Evolutionary conservation across 169 alveolate genomes (phyloP).

Genomic region (Babesia gibsoni): DNA sequence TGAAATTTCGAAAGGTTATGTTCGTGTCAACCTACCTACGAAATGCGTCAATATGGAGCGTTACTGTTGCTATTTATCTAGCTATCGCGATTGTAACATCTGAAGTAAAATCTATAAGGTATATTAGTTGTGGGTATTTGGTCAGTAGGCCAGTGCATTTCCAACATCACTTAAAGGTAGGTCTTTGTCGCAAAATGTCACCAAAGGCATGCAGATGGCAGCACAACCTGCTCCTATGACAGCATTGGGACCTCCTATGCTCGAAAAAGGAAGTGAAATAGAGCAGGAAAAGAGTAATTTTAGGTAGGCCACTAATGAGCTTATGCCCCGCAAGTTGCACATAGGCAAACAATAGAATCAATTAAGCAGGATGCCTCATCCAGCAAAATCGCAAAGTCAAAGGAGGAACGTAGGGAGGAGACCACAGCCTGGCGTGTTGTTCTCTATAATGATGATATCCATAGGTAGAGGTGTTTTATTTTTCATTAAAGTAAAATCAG

Average conservation of each 20-base stretch:
- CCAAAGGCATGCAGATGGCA: background rate
- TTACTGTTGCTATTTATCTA: background rate
- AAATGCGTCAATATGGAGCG: background rate
- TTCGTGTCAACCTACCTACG: background rate
- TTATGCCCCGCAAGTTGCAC: background rate
- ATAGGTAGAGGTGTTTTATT: constrained; percentile 64
- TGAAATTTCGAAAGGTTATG: too few species aligned
- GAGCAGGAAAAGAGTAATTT: background rate
- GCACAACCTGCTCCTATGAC: constrained; percentile 1
- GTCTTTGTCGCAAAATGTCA: background rate
- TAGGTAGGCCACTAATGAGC: constrained; percentile 4
- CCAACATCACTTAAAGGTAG: background rate
- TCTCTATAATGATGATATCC: constrained; percentile 82
- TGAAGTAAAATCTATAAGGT: background rate
- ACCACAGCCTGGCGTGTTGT: constrained; percentile 80
- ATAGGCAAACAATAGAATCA: constrained; percentile 19
- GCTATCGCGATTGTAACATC: background rate
- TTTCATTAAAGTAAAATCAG: constrained; percentile 17
- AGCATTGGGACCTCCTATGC: background rate
- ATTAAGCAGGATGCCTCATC: background rate
- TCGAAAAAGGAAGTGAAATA: background rate
- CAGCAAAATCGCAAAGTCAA: constrained; percentile 23
- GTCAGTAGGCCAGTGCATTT: background rate
- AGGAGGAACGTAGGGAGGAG: constrained; percentile 66
- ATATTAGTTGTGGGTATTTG: background rate